These are phyloP conservation scores for Pharnaceum exiguum DNA, from an alignment of 148 eudicot species.

Conservation along the genomic window DNA sequence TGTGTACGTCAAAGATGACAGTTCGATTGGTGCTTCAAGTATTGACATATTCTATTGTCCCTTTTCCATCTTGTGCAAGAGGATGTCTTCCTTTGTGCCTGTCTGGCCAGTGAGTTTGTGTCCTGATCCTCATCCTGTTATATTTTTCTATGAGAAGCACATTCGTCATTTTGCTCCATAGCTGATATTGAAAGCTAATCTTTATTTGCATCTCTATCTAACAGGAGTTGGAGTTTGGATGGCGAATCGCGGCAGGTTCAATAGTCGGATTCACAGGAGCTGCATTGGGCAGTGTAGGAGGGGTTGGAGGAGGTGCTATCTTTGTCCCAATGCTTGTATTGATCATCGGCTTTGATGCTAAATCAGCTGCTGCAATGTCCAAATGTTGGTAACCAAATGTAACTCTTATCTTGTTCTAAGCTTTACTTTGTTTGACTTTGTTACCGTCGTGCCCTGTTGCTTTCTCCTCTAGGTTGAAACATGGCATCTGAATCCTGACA, in stretches of 20 bases:
- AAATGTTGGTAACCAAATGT: conserved; percentile 11
- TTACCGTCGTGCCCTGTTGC: no score
- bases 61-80: neutral
- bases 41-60: no score
- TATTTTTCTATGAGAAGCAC: neutral
- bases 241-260: conserved; percentile 12
- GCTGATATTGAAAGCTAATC: neutral
- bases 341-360: conserved; percentile 18
- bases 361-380: conserved; percentile 17
- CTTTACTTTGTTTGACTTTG: neutral
- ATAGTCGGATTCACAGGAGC: conserved; percentile 15
- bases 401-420: neutral
- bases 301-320: conserved; percentile 22
- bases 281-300: conserved; percentile 23
- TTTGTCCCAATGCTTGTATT: conserved; percentile 19
- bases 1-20: no score
- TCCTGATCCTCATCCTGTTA: neutral
- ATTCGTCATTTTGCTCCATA: no score
- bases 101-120: conserved; percentile 21
- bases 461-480: no score
- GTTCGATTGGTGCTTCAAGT: no score
- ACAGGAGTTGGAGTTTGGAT: conserved; percentile 19
- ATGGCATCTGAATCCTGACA: no score
- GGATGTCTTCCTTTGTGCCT: conserved; percentile 17
- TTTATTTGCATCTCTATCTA: neutral